These are phyloP conservation scores for Cryptosporidium ubiquitum DNA, from an alignment of 169 alveolate genomes.

Conservation along the genomic window DNA sequence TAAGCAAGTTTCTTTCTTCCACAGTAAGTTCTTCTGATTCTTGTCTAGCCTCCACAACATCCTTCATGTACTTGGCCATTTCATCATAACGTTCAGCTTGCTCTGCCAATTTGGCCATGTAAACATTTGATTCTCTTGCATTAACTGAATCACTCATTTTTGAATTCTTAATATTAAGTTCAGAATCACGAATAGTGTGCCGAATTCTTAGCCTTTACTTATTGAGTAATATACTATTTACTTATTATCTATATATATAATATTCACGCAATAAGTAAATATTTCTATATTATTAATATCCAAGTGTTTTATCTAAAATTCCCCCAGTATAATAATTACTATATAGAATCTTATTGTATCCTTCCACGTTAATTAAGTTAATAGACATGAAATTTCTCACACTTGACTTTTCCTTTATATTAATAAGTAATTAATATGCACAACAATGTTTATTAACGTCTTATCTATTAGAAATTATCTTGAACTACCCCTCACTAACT, in stretches of 20 bases:
- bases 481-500: background rate
- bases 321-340: background rate
- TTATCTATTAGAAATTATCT: background rate
- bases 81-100: conserved; percentile 99
- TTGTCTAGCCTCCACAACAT: conserved; percentile 79
- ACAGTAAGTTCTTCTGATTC: conserved; percentile 88
- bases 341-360: conserved; percentile 8
- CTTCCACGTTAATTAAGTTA: conserved; percentile 17
- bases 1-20: conserved; percentile 94
- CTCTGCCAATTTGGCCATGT: conserved; percentile 98
- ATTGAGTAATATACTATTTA: background rate
- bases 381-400: conserved; percentile 33
- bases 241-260: background rate
- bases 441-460: conserved; percentile 9
- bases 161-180: conserved; percentile 60
- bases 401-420: conserved; percentile 12
- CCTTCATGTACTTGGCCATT: conserved; percentile 88
- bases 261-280: background rate
- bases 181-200: conserved; percentile 40
- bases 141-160: conserved; percentile 60
- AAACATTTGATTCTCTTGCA: conserved; percentile 77
- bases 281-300: background rate
- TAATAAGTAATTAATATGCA: conserved; percentile 5
- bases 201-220: background rate
- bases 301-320: background rate